Conservation (phyloP, 768 basidiomycete species). For the Dendrothele bispora region DNA sequence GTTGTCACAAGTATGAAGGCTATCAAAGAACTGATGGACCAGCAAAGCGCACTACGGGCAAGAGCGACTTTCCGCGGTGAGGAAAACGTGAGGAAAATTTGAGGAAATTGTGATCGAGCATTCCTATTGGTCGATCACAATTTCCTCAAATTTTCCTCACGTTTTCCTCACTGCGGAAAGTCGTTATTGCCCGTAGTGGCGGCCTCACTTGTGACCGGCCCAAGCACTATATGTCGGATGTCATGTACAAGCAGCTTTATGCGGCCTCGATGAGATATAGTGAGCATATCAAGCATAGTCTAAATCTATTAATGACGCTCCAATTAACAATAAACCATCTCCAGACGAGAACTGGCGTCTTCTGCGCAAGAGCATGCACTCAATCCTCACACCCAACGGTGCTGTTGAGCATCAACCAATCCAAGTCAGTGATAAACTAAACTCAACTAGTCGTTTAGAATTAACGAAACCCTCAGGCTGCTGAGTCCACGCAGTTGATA, state of each 20-base stretch:
- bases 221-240: constrained; percentile 16
- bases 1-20: constrained; percentile 20
- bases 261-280: constrained; percentile 16
- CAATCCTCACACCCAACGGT: constrained; percentile 19
- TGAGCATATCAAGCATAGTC: constrained; percentile 4
- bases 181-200: no score
- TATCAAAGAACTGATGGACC: constrained; percentile 29
- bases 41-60: constrained; percentile 19
- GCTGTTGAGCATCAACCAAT: constrained; percentile 17
- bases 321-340: no score
- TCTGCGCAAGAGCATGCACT: constrained; percentile 13
- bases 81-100: no score
- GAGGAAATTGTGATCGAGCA: no score
- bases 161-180: no score
- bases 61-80: no score
- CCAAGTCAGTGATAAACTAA: no score
- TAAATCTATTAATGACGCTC: neutral
- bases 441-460: no score
- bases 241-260: constrained; percentile 15
- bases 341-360: constrained; percentile 9
- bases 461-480: no score
- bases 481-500: constrained; percentile 25
- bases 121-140: no score
- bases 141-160: no score
- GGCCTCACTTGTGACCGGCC: constrained; percentile 25